These are phyloP conservation scores for Tremella mesenterica DNA, from an alignment of 768 basidiomycete genomes.

Conservation along the genomic window DNA sequence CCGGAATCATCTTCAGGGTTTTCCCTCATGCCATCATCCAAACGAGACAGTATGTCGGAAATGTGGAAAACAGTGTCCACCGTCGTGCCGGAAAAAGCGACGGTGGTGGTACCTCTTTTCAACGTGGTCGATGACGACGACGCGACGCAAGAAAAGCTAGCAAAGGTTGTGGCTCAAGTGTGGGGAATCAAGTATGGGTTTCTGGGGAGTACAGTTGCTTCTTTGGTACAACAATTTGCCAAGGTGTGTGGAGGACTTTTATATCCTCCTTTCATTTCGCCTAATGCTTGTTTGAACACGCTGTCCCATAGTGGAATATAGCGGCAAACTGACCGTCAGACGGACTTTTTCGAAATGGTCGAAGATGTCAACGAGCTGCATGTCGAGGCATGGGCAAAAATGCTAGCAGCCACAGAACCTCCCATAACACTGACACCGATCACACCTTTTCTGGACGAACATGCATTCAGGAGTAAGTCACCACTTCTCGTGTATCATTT, in stretches of 20 bases:
- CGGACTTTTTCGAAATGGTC: constrained; percentile 38
- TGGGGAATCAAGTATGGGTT: constrained; percentile 43
- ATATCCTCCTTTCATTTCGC: background rate
- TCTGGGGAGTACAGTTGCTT: constrained; percentile 27
- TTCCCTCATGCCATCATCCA: constrained; percentile 14
- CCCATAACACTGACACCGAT: constrained; percentile 35
- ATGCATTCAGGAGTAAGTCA: constrained; percentile 38
- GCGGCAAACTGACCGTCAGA: constrained; percentile 1
- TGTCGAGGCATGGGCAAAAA: constrained; percentile 40
- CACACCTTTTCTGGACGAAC: constrained; percentile 36
- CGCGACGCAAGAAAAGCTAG: constrained; percentile 36
- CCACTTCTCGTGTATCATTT: background rate
- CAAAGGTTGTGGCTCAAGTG: constrained; percentile 29
- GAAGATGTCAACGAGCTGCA: constrained; percentile 44
- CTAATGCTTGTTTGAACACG: background rate
- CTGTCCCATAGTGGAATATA: background rate
- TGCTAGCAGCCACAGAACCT: constrained; percentile 36
- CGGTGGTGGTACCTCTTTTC: constrained; percentile 34
- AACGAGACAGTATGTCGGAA: constrained; percentile 20
- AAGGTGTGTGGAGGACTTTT: no score
- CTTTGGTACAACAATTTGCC: constrained; percentile 39
- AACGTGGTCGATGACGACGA: constrained; percentile 39
- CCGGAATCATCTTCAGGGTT: background rate
- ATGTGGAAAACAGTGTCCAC: constrained; percentile 24
- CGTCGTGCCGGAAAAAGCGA: constrained; percentile 22